Conservation (phyloP, 169 alveolate genomes). For the Miamiensis avidus region DNA sequence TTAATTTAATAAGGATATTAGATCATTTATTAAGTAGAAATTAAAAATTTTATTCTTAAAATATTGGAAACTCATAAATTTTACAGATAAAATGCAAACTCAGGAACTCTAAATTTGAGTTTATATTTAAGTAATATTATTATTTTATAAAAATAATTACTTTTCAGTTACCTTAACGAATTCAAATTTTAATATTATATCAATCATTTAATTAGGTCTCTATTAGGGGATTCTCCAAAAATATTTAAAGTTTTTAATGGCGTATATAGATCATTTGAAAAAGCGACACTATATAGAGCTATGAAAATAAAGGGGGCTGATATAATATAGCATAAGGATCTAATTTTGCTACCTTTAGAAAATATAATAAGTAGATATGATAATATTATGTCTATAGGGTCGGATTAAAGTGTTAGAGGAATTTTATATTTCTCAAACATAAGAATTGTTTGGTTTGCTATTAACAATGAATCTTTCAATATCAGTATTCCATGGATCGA, state of each 20-base stretch:
- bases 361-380: conserved; percentile 8
- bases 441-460: conserved; percentile 21
- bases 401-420: not conserved
- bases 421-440: conserved; percentile 4
- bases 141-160: too few species aligned
- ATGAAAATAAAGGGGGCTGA: conserved; percentile 7
- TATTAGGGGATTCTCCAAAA: conserved; percentile 18
- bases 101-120: too few species aligned
- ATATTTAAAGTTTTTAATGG: conserved; percentile 13
- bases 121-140: too few species aligned
- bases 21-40: too few species aligned
- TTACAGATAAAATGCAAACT: too few species aligned
- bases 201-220: too few species aligned
- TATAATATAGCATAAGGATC: conserved; percentile 5
- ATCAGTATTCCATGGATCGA: conserved; percentile 28
- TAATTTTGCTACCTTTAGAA: not conserved
- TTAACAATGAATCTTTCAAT: conserved; percentile 7
- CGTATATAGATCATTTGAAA: not conserved
- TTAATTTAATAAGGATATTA: too few species aligned
- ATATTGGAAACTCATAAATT: too few species aligned
- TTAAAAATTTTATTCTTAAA: too few species aligned
- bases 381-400: conserved; percentile 1
- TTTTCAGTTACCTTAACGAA: too few species aligned
- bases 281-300: conserved; percentile 16
- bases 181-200: too few species aligned